Percentiles rank a stretch among this genome's conserved stretches.
These are phyloP conservation scores for Friedmanniomyces simplex DNA, from an alignment of 495 filamentous ascomycete genomes.

Conservation along the genomic window DNA sequence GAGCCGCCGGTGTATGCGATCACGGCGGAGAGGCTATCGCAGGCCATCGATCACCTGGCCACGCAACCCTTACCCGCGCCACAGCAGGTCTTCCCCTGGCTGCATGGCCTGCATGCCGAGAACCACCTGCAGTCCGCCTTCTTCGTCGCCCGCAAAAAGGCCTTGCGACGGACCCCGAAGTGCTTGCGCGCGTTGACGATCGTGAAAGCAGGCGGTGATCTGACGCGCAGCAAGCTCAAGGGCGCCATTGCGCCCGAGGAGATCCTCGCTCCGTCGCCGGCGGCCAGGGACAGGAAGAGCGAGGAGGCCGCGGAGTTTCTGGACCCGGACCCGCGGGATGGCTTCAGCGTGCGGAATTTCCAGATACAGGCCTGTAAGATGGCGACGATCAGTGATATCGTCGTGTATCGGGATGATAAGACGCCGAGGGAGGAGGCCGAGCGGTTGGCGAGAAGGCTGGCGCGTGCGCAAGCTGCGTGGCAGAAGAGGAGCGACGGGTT, in stretches of 20 bases:
- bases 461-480: slow-evolving; percentile 66
- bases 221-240: slow-evolving; percentile 65
- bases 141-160: slow-evolving; percentile 67
- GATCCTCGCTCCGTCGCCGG: slow-evolving; percentile 40
- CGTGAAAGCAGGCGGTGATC: slow-evolving; percentile 79
- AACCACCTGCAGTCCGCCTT: slow-evolving; percentile 85
- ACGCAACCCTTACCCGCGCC: slow-evolving; percentile 75
- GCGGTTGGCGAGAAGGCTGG: slow-evolving; percentile 58
- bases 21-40: slow-evolving; percentile 52
- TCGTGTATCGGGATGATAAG: slow-evolving; percentile 73
- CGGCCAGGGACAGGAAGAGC: slow-evolving; percentile 19
- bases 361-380: slow-evolving; percentile 91
- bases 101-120: slow-evolving; percentile 83
- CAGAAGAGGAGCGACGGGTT: slow-evolving; percentile 44
- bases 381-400: slow-evolving; percentile 78
- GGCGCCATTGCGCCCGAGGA: slow-evolving; percentile 75
- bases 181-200: slow-evolving; percentile 75
- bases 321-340: slow-evolving; percentile 72
- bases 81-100: slow-evolving; percentile 84
- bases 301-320: slow-evolving; percentile 49
- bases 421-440: slow-evolving; percentile 44
- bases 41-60: slow-evolving; percentile 62
- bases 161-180: slow-evolving; percentile 59
- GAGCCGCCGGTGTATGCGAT: slow-evolving; percentile 62
- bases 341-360: slow-evolving; percentile 82